phyloP scores from a whole-genome alignment of 2,329 filamentous ascomycete species.

The Epichloe festucae region DNA sequence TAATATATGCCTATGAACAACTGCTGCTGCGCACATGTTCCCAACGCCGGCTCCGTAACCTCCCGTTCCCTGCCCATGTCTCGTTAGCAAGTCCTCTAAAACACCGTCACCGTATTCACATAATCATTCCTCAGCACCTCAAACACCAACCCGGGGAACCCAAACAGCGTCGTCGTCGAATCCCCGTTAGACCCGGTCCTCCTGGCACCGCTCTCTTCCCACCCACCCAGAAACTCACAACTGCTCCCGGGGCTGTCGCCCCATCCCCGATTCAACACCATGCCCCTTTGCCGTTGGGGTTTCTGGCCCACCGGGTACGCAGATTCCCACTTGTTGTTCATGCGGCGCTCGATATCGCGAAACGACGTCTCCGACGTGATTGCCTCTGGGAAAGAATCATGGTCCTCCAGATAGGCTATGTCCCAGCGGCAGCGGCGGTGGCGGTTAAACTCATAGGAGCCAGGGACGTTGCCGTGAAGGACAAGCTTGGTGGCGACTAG shows the following conservation, averaged over 20 bases:
- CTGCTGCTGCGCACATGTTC: no score
- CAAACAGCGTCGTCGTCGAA: slow-evolving; percentile 71
- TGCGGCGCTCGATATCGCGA: slow-evolving; percentile 51
- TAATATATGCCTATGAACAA: no score
- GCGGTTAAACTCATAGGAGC: slow-evolving; percentile 92
- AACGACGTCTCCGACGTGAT: slow-evolving; percentile 70
- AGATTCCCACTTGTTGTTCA: slow-evolving; percentile 58
- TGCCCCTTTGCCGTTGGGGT: slow-evolving; percentile 47
- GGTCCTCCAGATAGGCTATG: slow-evolving; percentile 40
- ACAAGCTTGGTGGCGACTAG: slow-evolving; percentile 86
- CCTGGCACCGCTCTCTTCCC: slow-evolving; percentile 59
- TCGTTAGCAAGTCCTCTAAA: slow-evolving; percentile 33
- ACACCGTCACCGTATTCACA: slow-evolving; percentile 81
- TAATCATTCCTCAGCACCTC: slow-evolving; percentile 89
- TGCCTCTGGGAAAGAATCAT: slow-evolving; percentile 26
- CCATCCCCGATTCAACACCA: slow-evolving; percentile 86
- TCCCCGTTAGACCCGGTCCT: slow-evolving; percentile 42
- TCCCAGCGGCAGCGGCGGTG: slow-evolving; percentile 84
- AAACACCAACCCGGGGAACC: slow-evolving; percentile 87
- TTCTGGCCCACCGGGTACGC: slow-evolving; percentile 45
- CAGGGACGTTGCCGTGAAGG: slow-evolving; percentile 86
- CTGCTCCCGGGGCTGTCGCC: slow-evolving; percentile 80
- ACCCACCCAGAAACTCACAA: slow-evolving; percentile 71
- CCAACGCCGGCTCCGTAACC: no score
- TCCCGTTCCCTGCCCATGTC: background rate